Evolutionary conservation across 495 filamentous ascomycete genomes (phyloP), one percentile per base, ranked within the genome.

Genomic region (Viridothelium virens): DNA sequence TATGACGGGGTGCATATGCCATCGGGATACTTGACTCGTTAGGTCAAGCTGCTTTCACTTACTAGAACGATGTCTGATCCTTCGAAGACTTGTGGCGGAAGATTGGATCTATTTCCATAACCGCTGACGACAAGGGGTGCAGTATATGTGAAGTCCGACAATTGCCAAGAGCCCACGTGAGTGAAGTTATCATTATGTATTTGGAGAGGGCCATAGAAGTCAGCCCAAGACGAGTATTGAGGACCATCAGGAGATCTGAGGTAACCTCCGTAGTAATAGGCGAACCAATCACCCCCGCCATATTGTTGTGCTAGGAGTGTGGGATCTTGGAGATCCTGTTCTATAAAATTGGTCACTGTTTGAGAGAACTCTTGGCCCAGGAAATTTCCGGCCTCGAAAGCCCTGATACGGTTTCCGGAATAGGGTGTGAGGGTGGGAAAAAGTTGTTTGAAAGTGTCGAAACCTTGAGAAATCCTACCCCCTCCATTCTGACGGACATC

Each of bases 401-500:
- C 18, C 31, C 53, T 11, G 6, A 59, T 7, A 11, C 53, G 18
- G 3, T 34, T 7, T 10, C 31, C 53, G 11, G 53, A 59, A 59
- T 59, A 41, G 3, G 38, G 61, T 25, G n/a, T n/a, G 37, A 44
- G 5, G 14, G 48, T 25, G 1, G 66, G 66, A 38, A 70, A 70
- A n/a, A 70, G 69, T 46, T 65, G 79, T 69, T 77, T 79, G 73
- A 84, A 85, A 5, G 76, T 73, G 66, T 83, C 81, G n/a, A 73
- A 71, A 48, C 79, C 81, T 25, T 79, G 71, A 3, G 77, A 64
- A 4, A 74, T 67, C 37, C 67, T 66, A 5, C 85, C 85, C 16
- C 85, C 85, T 0, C 73, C 74, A 68, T 87, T 87, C 14, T 72
- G 71, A 0, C 80, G 74, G 2, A 87, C 66, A 65, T 87, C 85